phyloP scores from a whole-genome alignment of 768 basidiomycete species.

The Leucosporidium yakuticum region DNA sequence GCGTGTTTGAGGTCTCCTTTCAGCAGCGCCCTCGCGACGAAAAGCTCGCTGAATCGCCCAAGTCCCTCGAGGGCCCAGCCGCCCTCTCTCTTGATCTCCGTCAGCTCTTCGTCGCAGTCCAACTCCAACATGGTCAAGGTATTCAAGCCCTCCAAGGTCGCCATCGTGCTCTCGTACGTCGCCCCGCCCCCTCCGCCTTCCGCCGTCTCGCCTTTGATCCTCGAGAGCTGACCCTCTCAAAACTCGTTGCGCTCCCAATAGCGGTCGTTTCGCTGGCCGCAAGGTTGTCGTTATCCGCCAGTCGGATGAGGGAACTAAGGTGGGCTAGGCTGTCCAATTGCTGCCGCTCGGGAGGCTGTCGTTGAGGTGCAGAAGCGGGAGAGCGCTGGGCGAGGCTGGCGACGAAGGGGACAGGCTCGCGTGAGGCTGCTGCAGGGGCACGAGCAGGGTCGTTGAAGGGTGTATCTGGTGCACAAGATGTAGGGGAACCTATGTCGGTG shows the following conservation, averaged over 20 bases:
- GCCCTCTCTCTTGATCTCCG: too few species aligned
- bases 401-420: not conserved
- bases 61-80: too few species aligned
- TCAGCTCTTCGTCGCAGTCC: not conserved
- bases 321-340: not conserved
- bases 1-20: too few species aligned
- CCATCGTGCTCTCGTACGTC: constrained; percentile 69
- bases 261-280: constrained; percentile 94
- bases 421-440: not conserved
- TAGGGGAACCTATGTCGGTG: not conserved
- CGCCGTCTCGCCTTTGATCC: too few species aligned
- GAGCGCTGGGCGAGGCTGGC: too few species aligned
- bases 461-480: too few species aligned
- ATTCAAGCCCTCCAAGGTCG: constrained; percentile 94
- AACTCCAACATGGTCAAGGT: constrained; percentile 46
- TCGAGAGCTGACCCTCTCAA: too few species aligned
- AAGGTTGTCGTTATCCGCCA: constrained; percentile 99
- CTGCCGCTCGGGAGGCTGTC: too few species aligned
- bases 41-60: too few species aligned
- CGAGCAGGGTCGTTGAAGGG: not conserved
- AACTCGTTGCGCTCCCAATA: constrained; percentile 41
- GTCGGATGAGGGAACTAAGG: constrained; percentile 88
- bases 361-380: not conserved
- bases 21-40: too few species aligned
- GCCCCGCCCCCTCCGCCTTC: too few species aligned